phyloP scores from a whole-genome alignment of 257 asterid genomes.

The Nicotiana knightiana region DNA sequence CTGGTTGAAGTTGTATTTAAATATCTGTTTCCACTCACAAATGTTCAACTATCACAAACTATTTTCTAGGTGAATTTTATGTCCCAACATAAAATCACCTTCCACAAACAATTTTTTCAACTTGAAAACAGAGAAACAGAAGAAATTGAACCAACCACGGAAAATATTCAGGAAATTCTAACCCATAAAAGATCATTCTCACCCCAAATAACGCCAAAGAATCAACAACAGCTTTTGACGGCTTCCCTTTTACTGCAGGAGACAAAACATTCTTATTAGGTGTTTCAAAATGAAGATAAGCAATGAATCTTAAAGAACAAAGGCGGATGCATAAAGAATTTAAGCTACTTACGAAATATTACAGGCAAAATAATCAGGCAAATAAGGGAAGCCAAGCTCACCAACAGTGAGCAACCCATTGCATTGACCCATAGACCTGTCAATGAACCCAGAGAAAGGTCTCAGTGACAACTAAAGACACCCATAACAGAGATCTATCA shows the following conservation, averaged over 20 bases:
- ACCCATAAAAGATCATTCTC: slow-evolving; percentile 14
- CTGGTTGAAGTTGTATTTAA: neutral
- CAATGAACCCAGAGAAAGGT: slow-evolving; percentile 15
- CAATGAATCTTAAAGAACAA: slow-evolving; percentile 6
- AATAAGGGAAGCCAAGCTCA: slow-evolving; percentile 96
- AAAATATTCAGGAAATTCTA: neutral
- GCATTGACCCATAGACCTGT: slow-evolving; percentile 90
- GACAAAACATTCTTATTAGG: slow-evolving; percentile 10
- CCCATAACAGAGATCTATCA: neutral
- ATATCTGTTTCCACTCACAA: neutral
- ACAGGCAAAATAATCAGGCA: slow-evolving; percentile 90
- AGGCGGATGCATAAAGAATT: neutral
- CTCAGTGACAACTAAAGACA: neutral
- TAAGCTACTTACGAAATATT: slow-evolving; percentile 59
- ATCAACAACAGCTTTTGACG: slow-evolving; percentile 80
- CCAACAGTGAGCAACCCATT: slow-evolving; percentile 93
- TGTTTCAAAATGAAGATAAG: neutral
- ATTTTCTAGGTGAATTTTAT: neutral
- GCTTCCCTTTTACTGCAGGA: slow-evolving; percentile 86
- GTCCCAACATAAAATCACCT: neutral
- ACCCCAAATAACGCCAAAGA: slow-evolving; percentile 96
- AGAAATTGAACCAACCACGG: neutral
- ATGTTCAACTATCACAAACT: neutral
- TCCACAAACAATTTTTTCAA: neutral
- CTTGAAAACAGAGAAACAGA: neutral